A percentile compares a stretch with the other conserved stretches of the same genome.
These are phyloP conservation scores for Gossypium australe DNA, from an alignment of 345 rosid genomes.

Conservation along the genomic window DNA sequence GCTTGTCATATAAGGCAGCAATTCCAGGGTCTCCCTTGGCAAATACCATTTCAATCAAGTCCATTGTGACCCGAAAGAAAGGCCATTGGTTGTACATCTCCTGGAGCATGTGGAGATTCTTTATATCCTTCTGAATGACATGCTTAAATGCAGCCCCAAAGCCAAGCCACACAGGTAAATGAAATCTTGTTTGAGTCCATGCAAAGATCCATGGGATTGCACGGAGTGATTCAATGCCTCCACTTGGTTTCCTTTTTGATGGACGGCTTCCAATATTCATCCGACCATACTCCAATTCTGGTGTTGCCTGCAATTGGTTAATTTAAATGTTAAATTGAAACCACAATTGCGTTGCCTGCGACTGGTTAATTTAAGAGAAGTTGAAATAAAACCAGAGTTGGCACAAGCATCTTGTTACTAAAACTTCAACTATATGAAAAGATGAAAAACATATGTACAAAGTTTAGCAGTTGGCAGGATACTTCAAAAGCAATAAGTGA, in stretches of 20 bases:
- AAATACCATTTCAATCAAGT: constrained; percentile 93
- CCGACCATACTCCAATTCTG: constrained; percentile 90
- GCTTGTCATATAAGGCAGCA: constrained; percentile 82
- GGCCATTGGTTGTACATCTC: constrained; percentile 97
- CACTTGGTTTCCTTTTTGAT: constrained; percentile 86
- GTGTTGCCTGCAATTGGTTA: constrained; percentile 60
- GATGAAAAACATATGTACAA: background rate
- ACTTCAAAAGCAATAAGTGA: background rate
- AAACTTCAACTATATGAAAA: background rate
- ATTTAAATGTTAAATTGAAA: background rate
- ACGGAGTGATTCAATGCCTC: constrained; percentile 95
- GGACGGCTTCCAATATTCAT: constrained; percentile 99
- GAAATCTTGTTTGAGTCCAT: constrained; percentile 98
- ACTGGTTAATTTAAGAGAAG: background rate
- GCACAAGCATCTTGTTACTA: background rate
- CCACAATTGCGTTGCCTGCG: constrained; percentile 57
- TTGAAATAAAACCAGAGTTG: background rate
- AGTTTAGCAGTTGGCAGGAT: background rate
- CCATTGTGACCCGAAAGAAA: constrained; percentile 89
- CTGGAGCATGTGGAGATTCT: constrained; percentile 80
- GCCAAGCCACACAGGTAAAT: constrained; percentile 95
- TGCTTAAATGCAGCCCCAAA: constrained; percentile 79
- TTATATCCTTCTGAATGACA: constrained; percentile 58
- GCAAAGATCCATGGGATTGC: constrained; percentile 99
- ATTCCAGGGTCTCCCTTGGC: constrained; percentile 97